Base-by-base conservation (phyloP, 257 asterid species). In the Nicotiana sylvestris region DNA sequence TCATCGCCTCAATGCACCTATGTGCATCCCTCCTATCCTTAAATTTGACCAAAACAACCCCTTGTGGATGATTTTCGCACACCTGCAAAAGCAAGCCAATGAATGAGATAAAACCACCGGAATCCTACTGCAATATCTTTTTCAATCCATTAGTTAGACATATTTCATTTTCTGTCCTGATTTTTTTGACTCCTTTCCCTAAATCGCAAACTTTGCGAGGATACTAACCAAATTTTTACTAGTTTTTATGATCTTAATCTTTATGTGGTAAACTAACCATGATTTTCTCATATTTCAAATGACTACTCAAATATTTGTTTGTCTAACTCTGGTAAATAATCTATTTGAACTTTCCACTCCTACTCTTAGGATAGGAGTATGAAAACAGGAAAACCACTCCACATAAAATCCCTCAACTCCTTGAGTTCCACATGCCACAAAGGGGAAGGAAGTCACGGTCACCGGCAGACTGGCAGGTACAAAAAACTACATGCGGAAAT, bases 51-150 rank as follows among this genome's bases (percentile, higher is more conserved):
- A 95, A 86, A 84, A 95, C 78, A 85, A 92, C 99, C 66, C 99
- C 99, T 81, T 91, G 97, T 2, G 98, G 99, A 79, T 95, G 90
- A 87, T 90, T 94, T 87, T 92, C 99, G 72, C 99, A 95, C 60
- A 95, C 92, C 99, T 94, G 89, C 83, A 87, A 57, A 82, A 84
- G 68, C 53, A 53, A 5, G 64, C 18, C 70, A 81, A 84, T 57
- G 78, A 46, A 85, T 72, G 82, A 84, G 69, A 53, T 69, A 74
- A 35, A 81, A 7, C 64, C 80, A 1, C 46, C 16, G 2, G 57
- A 76, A 76, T 2, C 9, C 46, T 76, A 29, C 16, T 0, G 64
- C 2, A 21, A 51, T 15, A 13, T 46, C 79, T 72, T 72, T 46
- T 35, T 25, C 79, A 46, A 72, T 46, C 60, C 37, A 72, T 25